Evolutionary conservation across 345 rosid species (phyloP).

Genomic region (Eucalyptus cloeziana): DNA sequence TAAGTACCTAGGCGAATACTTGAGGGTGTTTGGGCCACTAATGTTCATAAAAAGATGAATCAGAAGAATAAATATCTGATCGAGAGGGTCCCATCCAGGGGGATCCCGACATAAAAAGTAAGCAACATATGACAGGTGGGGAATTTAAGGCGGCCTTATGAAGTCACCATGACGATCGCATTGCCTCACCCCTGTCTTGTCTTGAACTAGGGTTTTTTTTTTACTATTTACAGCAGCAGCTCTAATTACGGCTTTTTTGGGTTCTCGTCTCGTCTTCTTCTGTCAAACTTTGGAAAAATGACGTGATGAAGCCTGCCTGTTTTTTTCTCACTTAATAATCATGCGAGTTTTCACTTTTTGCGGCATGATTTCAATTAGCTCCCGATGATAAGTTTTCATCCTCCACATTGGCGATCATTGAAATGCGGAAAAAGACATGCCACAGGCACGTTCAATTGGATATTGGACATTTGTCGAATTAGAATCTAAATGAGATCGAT

Average conservation of each 20-base stretch:
- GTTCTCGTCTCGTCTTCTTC: not conserved
- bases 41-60: not conserved
- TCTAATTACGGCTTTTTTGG: not conserved
- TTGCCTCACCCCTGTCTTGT: not conserved
- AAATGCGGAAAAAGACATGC: not conserved
- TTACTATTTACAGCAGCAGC: not conserved
- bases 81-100: not conserved
- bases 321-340: not conserved
- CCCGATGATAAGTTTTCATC: not conserved
- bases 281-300: too few relatives aligned
- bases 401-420: not conserved
- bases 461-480: too few relatives aligned
- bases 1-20: not conserved
- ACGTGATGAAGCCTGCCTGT: too few relatives aligned
- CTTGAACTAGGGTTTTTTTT: not conserved
- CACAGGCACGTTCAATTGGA: too few relatives aligned
- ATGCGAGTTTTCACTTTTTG: not conserved
- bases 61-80: not conserved
- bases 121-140: not conserved
- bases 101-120: not conserved
- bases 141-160: not conserved
- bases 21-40: not conserved
- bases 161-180: not conserved
- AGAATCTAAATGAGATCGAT: accelerated
- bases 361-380: not conserved